These are phyloP conservation scores for Gossypium davidsonii DNA, from an alignment of 441 rosid species.

Conservation along the genomic window DNA sequence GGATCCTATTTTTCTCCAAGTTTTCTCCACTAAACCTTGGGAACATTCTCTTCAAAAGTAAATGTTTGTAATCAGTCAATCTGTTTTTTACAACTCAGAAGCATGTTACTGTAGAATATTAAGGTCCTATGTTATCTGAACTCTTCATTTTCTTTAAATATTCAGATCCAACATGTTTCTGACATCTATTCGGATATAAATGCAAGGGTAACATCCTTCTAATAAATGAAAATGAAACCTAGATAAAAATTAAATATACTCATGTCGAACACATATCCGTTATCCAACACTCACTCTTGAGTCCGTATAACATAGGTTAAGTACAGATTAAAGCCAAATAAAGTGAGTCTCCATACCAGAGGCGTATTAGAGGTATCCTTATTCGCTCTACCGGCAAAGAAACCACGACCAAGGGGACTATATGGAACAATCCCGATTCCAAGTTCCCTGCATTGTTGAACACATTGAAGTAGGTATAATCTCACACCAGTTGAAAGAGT, in stretches of 20 bases:
- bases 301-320: background rate
- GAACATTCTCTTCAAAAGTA: background rate
- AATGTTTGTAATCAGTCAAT: background rate
- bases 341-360: background rate
- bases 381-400: conserved; percentile 40
- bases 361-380: background rate
- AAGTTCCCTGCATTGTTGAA: conserved; percentile 29
- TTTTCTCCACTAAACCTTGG: background rate
- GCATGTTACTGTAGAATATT: no score
- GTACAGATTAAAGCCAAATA: background rate
- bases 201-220: no score
- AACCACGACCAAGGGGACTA: conserved; percentile 51
- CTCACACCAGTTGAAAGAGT: background rate
- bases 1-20: background rate
- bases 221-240: background rate
- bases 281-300: background rate
- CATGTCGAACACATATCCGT: background rate
- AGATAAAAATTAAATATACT: background rate
- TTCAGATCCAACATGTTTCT: no score
- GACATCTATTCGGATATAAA: no score
- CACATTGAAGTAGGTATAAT: background rate
- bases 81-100: background rate
- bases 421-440: conserved; percentile 48
- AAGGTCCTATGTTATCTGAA: no score
- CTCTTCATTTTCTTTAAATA: no score